Evolutionary conservation across 2,329 filamentous ascomycete genomes (phyloP).

Genomic region (Neofusicoccum sp.): DNA sequence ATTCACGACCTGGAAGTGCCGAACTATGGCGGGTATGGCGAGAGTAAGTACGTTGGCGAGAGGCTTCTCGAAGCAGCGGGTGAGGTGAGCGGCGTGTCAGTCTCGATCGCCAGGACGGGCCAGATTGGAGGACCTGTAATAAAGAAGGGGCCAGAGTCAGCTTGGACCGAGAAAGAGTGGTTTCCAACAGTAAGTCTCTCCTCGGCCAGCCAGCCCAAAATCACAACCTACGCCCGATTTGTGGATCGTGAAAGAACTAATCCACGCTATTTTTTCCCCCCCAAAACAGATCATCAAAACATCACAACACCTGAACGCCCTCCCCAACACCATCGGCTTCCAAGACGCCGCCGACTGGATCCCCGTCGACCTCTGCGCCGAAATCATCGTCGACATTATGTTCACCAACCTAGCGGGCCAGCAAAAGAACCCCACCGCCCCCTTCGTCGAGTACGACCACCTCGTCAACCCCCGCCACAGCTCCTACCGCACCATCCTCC

Average conservation of each 20-base stretch:
- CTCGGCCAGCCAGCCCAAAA: not conserved
- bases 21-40: slow-evolving; percentile 12
- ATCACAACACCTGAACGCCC: not conserved
- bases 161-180: not conserved
- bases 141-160: too few species aligned
- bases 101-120: too few species aligned
- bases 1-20: not conserved
- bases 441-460: slow-evolving; percentile 40
- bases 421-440: not conserved
- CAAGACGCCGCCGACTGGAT: not conserved
- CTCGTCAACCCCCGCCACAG: not conserved
- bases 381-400: not conserved
- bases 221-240: too few species aligned
- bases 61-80: slow-evolving; percentile 50
- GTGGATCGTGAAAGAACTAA: too few species aligned
- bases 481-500: not conserved
- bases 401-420: not conserved
- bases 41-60: slow-evolving; percentile 58
- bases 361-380: not conserved
- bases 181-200: not conserved
- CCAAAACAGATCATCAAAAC: not conserved
- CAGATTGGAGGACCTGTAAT: too few species aligned
- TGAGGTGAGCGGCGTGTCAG: not conserved
- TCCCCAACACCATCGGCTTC: not conserved
- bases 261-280: too few species aligned